Conservation (phyloP, 257 asterid genomes). For the Forsythia viridissima region DNA sequence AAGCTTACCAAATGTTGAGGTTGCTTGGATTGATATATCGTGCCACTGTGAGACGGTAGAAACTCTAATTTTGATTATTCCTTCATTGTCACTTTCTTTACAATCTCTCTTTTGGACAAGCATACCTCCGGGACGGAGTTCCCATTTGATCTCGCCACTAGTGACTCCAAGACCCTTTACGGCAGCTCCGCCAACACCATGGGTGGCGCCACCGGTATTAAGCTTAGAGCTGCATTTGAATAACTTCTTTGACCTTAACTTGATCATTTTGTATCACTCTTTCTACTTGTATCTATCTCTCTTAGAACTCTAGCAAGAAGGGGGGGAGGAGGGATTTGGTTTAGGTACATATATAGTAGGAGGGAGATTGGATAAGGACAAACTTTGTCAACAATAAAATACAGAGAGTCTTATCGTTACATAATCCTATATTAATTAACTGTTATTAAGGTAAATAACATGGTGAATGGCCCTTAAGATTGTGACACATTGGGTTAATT, state of each 20-base stretch:
- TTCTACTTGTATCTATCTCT: neutral
- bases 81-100: constrained; percentile 34
- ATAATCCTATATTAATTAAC: constrained; percentile 10
- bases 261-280: constrained; percentile 43
- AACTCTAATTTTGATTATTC: constrained; percentile 52
- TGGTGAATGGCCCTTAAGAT: constrained; percentile 21
- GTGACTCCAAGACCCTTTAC: neutral
- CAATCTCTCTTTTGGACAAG: constrained; percentile 71
- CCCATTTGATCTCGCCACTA: constrained; percentile 68
- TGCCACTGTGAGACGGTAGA: constrained; percentile 66
- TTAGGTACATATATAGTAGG: constrained; percentile 41
- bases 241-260: constrained; percentile 64
- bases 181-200: neutral
- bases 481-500: constrained; percentile 30
- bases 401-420: constrained; percentile 18
- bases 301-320: neutral
- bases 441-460: constrained; percentile 4
- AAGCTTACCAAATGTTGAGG: constrained; percentile 78
- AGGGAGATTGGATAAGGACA: constrained; percentile 36
- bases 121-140: constrained; percentile 88
- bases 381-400: constrained; percentile 24
- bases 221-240: constrained; percentile 58
- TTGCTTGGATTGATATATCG: constrained; percentile 51
- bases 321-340: constrained; percentile 19
- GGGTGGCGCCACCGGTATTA: constrained; percentile 9